Percentiles rank a stretch among this genome's conserved stretches.
phyloP scores from a whole-genome alignment of 371 early-diverging fungal genomes.

The Mucor circinelloides region DNA sequence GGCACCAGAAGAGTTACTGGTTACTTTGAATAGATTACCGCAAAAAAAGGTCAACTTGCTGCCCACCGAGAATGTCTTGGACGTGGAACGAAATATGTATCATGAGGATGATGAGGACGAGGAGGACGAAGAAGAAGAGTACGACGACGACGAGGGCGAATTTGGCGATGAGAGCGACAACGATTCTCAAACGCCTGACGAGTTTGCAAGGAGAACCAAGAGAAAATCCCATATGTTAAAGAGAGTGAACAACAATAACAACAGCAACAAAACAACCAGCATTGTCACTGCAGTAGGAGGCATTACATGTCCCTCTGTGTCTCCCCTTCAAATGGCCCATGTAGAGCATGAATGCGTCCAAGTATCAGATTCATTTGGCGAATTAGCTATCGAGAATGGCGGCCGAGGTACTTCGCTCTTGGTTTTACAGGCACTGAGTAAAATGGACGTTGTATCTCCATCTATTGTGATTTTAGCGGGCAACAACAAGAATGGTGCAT shows the following conservation, averaged over 20 bases:
- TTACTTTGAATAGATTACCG: slow-evolving; percentile 66
- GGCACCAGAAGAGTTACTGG: slow-evolving; percentile 71
- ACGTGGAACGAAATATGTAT: slow-evolving; percentile 20
- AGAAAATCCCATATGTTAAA: not conserved
- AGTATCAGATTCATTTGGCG: slow-evolving; percentile 4
- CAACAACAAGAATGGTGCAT: slow-evolving; percentile 73
- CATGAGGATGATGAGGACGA: slow-evolving; percentile 19
- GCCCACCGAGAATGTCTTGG: slow-evolving; percentile 64
- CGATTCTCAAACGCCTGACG: slow-evolving; percentile 33
- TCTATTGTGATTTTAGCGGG: slow-evolving; percentile 72
- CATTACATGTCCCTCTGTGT: slow-evolving; percentile 54
- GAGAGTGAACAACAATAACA: not conserved
- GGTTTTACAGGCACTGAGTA: slow-evolving; percentile 66
- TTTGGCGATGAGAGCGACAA: slow-evolving; percentile 46
- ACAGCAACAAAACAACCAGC: not conserved
- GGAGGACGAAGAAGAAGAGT: slow-evolving; percentile 43
- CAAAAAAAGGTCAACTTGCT: slow-evolving; percentile 40
- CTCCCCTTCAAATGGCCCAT: slow-evolving; percentile 67
- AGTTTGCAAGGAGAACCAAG: slow-evolving; percentile 7
- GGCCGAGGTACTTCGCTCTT: slow-evolving; percentile 75
- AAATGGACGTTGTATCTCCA: slow-evolving; percentile 65
- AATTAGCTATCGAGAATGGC: slow-evolving; percentile 63
- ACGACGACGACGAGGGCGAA: slow-evolving; percentile 44
- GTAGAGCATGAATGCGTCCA: slow-evolving; percentile 60
- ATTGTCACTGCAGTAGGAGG: slow-evolving; percentile 12